Base-by-base conservation (phyloP, 73 alveolate genomes). In the Effrenium voratum region DNA sequence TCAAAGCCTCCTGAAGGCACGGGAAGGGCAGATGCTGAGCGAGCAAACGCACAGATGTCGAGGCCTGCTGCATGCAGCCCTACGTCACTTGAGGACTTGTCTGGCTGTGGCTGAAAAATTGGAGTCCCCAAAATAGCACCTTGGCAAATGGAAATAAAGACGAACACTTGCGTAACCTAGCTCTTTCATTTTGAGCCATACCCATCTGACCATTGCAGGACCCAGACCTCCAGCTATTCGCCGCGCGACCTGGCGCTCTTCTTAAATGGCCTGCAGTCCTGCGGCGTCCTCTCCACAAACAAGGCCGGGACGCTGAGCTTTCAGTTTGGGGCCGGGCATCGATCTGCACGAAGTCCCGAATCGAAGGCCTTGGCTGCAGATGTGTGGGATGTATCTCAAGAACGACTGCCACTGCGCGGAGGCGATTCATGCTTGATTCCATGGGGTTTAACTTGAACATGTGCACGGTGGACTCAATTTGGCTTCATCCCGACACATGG, bases 11-110 rank as follows among this genome's bases (percentile, higher is more conserved):
- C 97, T 46, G 88, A 82, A 82, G 92, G 92, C 34, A 16, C 63
- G 87, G 41, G n/a, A n/a, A 66, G 30, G 10, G 34, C 22, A 40
- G 83, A 30, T 73, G 52, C 22, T 34, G 49, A 3, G 36, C 13
- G 30, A 5, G 16, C 83, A 8, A 73, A 73, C 5, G 3, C n/a
- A 6, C 79, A 40, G 30, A 84, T 32, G 55, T 45, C 3, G 34
- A 88, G 95, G 95, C 72, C 45, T 90, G 76, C 45, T 90, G 88
- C 36, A n/a, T n/a, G 97, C 97, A 6, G 97, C 97, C 15, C 57
- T 90, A n/a, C 40, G 47, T 22, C 97, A 90, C 34, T 59, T 90
- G 70, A 88, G 95, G 95, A 66, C 72, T 1, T n/a, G n/a, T n/a
- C n/a, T n/a, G n/a, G n/a, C n/a, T n/a, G n/a, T n/a, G n/a, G n/a